These are phyloP conservation scores for Kwoniella shivajii DNA, from an alignment of 1,284 basidiomycete genomes.

Conservation along the genomic window DNA sequence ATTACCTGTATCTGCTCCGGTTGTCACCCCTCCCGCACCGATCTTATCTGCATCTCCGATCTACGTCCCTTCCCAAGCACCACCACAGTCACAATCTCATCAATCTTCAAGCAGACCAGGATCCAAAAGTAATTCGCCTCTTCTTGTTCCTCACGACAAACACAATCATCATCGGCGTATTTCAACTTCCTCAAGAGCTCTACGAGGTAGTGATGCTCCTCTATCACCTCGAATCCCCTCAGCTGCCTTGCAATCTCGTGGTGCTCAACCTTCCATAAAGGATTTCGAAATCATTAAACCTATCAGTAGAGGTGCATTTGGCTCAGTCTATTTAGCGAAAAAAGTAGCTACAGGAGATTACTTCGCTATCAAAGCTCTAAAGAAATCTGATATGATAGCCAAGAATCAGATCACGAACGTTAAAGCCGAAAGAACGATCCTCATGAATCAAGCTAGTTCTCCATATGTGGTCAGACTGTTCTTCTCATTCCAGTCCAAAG, in stretches of 20 bases:
- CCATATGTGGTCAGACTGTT: slow-evolving; percentile 99
- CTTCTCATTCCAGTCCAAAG: slow-evolving; percentile 97
- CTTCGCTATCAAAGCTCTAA: slow-evolving; percentile 98
- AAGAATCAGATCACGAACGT: slow-evolving; percentile 99
- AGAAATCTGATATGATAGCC: slow-evolving; percentile 99
- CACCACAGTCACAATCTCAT: not conserved
- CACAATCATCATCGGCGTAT: slow-evolving; percentile 29
- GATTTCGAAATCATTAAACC: slow-evolving; percentile 99
- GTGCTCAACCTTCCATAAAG: slow-evolving; percentile 89
- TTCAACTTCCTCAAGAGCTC: slow-evolving; percentile 25
- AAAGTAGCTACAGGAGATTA: slow-evolving; percentile 98
- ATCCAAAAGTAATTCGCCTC: slow-evolving; percentile 20
- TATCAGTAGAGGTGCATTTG: slow-evolving; percentile 98
- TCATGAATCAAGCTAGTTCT: slow-evolving; percentile 99
- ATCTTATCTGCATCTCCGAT: slow-evolving; percentile 7
- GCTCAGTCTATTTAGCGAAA: slow-evolving; percentile 96
- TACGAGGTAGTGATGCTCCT: slow-evolving; percentile 58
- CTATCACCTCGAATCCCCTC: slow-evolving; percentile 88
- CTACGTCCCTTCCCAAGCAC: slow-evolving; percentile 1
- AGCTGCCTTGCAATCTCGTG: slow-evolving; percentile 71
- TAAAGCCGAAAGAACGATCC: slow-evolving; percentile 98
- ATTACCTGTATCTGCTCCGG: slow-evolving; percentile 9
- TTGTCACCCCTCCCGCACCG: slow-evolving; percentile 7
- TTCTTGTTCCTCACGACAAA: slow-evolving; percentile 28
- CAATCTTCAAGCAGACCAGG: slow-evolving; percentile 3